These are phyloP conservation scores for Neospora caninum DNA, from an alignment of 169 alveolate species.

Conservation along the genomic window DNA sequence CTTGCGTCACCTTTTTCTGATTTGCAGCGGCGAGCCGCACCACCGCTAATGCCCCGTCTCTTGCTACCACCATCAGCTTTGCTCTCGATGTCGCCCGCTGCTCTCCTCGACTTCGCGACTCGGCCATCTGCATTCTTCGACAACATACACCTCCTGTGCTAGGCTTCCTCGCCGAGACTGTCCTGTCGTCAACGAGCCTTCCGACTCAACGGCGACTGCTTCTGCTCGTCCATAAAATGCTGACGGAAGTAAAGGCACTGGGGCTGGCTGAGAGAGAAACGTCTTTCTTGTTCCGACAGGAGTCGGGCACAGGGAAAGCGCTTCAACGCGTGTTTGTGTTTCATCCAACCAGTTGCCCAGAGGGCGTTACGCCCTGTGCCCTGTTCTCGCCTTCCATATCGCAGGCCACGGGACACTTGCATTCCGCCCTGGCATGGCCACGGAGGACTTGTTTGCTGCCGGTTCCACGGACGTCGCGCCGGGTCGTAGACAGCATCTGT, in stretches of 20 bases:
- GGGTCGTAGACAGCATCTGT: too few relatives aligned
- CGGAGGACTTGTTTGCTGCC: too few relatives aligned
- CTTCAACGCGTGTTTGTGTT: too few relatives aligned
- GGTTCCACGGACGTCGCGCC: too few relatives aligned
- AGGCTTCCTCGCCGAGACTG: neutral
- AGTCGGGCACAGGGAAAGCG: too few relatives aligned
- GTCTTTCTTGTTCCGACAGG: too few relatives aligned
- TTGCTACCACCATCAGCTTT: neutral
- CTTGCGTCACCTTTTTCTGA: neutral
- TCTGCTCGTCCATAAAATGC: neutral
- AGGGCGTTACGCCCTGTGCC: too few relatives aligned
- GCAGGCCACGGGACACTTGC: too few relatives aligned
- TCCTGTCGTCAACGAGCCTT: neutral
- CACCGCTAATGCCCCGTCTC: neutral
- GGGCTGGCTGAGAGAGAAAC: neutral
- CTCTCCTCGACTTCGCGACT: neutral
- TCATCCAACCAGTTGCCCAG: too few relatives aligned
- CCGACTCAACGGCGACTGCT: slow-evolving; percentile 4
- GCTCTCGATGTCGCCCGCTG: neutral
- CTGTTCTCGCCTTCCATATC: too few relatives aligned
- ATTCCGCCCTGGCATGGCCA: too few relatives aligned
- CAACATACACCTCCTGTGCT: neutral
- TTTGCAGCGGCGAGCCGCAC: neutral
- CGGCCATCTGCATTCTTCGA: neutral
- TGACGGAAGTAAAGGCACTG: neutral